These are phyloP conservation scores for Rhynchosporium graminicola DNA, from an alignment of 2,329 filamentous ascomycete genomes.

Conservation along the genomic window DNA sequence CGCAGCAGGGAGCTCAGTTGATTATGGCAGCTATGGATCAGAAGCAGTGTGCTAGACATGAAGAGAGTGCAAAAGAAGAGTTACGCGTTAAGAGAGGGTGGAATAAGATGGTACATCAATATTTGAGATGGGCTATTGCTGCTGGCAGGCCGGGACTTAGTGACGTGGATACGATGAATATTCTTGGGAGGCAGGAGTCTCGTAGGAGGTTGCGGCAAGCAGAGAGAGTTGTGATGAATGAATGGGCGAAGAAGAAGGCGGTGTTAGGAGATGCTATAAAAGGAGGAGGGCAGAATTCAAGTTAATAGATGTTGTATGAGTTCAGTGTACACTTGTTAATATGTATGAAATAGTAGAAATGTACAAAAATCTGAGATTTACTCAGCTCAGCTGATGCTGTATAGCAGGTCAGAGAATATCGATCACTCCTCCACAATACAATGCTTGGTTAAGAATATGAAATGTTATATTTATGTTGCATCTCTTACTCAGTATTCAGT, in stretches of 20 bases:
- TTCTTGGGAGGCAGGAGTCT: conserved; percentile 55
- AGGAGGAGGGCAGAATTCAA: not conserved
- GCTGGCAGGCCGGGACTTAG: conserved; percentile 55
- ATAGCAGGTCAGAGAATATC: not conserved
- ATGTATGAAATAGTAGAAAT: not conserved
- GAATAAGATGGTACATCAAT: conserved; percentile 53
- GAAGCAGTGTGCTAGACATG: not conserved
- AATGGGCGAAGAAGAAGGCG: conserved; percentile 12
- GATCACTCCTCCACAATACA: not conserved
- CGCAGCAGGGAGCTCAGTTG: conserved; percentile 15
- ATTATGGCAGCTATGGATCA: conserved; percentile 2
- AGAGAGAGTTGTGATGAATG: conserved; percentile 19
- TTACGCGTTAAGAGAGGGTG: conserved; percentile 33
- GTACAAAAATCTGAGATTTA: not conserved
- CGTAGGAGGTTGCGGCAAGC: conserved; percentile 42
- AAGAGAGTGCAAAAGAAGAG: not conserved
- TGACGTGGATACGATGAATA: conserved; percentile 53
- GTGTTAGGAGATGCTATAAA: not conserved
- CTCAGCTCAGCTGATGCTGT: not conserved
- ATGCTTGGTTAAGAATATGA: not conserved
- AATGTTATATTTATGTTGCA: not conserved
- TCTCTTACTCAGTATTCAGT: conserved; percentile 4
- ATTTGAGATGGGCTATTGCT: conserved; percentile 57
- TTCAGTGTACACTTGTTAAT: not conserved
- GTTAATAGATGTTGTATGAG: not conserved